Evolutionary conservation across 1,284 basidiomycete species (phyloP), one percentile per base, ranked within the genome.

Genomic region (Leccinum variabile): DNA sequence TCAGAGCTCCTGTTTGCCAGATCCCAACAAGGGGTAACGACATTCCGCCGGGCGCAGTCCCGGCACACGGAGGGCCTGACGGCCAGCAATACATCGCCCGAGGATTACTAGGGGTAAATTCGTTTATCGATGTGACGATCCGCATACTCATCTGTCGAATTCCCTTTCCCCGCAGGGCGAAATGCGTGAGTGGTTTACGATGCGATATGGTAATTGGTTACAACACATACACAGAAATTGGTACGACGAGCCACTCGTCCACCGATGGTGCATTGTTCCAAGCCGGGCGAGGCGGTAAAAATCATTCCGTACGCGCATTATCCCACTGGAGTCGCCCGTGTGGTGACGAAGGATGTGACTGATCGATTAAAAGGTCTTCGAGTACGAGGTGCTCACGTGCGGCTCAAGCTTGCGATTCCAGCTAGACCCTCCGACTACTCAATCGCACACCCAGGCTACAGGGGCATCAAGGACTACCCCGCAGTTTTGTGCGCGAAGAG

Each of bases 311-410:
- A 60, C 13, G 72, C 63, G 9, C 49, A 44, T 49, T 22, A 30
- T 30, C n/a, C 28, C 25, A 25, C 25, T 30, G 8, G 8, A n/a
- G 3, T 50, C 18, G 46, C 14, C 3, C 10, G 28, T 25, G n/a
- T 54, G 37, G 14, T 22, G 28, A 16, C 5, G 3, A 37, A 10
- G 13, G 14, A 57, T 39, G 16, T 11, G 18, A 53, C 59, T 57
- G 8, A 41, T n/a, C n/a, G 18, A n/a, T 46, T 46, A 10, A 56
- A 55, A 74, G 70, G 54, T 64, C 5, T 68, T 61, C 16, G 70
- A 74, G 41, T 72, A 71, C 54, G 70, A 71, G 30, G 70, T 74
- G 4, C 55, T 71, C 16, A 62, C 66, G 4, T 72, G 65, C 13
- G 61, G 60, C 39, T 64, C 69, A 46, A 66, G 37, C 50, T 18